Base-by-base conservation (phyloP, 345 rosid genomes). In the Cardamine chenopodiifolia region DNA sequence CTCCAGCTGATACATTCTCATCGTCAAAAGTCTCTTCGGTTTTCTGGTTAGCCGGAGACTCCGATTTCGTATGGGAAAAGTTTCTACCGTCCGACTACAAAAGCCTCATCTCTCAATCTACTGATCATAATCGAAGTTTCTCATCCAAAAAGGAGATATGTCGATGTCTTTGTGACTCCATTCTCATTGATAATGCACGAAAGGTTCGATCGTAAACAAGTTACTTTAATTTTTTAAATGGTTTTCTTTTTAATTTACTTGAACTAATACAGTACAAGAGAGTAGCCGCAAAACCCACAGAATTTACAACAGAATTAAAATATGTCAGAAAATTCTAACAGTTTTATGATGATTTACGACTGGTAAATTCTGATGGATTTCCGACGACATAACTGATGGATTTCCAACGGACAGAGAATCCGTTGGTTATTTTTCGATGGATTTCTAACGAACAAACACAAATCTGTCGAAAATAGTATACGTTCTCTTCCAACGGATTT, bases 101-200 rank as follows among this genome's bases (percentile, higher is more conserved):
- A 1, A 70, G 53, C 8, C 34, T 88, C 1, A 44, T 88, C 37
- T 63, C 86, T 49, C 77, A 45, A 8, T 75, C 80, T 8, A 62
- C 14, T 25, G 29, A 45, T 32, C 69, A 66, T 18, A 48, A 70
- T 22, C 40, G 62, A 1, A 28, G 15, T 26, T 82, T 83, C 47
- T 80, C 84, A 26, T 84, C 96, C 2, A 90, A 82, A 81, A 90
- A 86, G 19, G 77, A 88, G 80, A 83, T 90, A 64, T 90, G 80
- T 70, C 58, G 32, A 68, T 74, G 34, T 29, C 84, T 86, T 4
- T 86, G 90, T 75, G 57, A 78, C n/a, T 76, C 88, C 0, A 12
- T 88, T 78, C 79, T 82, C 59, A 37, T 88, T 0, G 88, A 86
- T 47, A 78, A 73, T 63, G 89, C 87, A 18, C 70, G 26, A 55